Evolutionary conservation across 495 filamentous ascomycete species (phyloP), one percentile per base, ranked within the genome.

Genomic region (Parachaetomium inaequale): DNA sequence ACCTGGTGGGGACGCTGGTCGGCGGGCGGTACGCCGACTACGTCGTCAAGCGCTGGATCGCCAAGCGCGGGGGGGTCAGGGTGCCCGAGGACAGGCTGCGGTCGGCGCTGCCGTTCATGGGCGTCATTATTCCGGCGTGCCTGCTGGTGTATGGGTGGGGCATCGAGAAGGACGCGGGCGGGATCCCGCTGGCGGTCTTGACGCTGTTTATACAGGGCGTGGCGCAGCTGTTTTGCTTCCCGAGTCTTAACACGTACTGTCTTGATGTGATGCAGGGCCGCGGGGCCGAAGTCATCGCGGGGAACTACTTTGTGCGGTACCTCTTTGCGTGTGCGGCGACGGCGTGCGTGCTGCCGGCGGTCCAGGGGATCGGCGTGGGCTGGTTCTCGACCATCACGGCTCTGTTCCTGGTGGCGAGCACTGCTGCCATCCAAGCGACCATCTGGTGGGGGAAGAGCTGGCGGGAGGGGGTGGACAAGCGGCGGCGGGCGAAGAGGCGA

Each of bases 71-170:
- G 19, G 82, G 85, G 21, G 67, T 78, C 8, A 84, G 88, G 4
- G 78, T 91, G 14, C 82, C 88, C 2, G 87, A 91, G 70, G 89
- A 92, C 69, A 77, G 88, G 25, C 75, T 91, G 49, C 82, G 84
- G 32, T 83, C 82, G 4, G 83, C 84, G 51, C 58, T 90, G 2
- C 72, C 81, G 0, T 85, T 86, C 63, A 75, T 89, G 66, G 82
- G 82, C 1, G 66, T 84, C 34, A 75, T 84, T 3, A 83, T 89
- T 26, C 87, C 88, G 0, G 80, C 72, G 0, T 88, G 85, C 67
- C 83, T 90, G 65, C 77, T 90, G 17, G 71, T 89, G 11, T 91
- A 90, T 65, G 88, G 88, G 17, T 91, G 88, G 87, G 81, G 80
- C 4, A 78, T 92, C 6, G 85, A 92, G 66, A 84, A 85, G 67